These are phyloP conservation scores for Amanita rubescens DNA, from an alignment of 768 basidiomycete genomes.

Conservation along the genomic window DNA sequence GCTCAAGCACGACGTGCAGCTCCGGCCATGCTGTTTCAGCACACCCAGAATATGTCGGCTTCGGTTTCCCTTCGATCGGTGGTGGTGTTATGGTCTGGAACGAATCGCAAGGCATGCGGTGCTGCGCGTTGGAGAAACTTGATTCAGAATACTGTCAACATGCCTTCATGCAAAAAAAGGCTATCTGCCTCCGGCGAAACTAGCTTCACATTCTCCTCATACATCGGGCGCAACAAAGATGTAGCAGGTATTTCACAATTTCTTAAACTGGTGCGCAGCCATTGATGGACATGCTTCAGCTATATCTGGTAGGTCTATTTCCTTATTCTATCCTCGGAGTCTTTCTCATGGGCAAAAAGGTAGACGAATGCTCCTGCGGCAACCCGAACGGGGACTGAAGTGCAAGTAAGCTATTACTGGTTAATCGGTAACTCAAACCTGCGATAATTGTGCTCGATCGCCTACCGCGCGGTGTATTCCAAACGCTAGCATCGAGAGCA, in stretches of 20 bases:
- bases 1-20: constrained; percentile 50
- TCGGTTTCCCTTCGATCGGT: too few relatives aligned
- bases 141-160: too few relatives aligned
- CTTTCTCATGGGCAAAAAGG: constrained; percentile 46
- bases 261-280: constrained; percentile 37
- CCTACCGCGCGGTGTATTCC: too few relatives aligned
- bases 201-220: too few relatives aligned
- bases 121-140: too few relatives aligned
- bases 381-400: constrained; percentile 50
- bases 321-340: background rate
- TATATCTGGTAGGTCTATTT: constrained; percentile 55
- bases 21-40: constrained; percentile 47
- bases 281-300: constrained; percentile 17
- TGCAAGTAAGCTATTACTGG: constrained; percentile 56
- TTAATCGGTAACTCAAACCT: too few relatives aligned
- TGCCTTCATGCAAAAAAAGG: too few relatives aligned
- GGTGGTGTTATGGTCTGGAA: constrained; percentile 56
- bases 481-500: too few relatives aligned
- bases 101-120: constrained; percentile 41
- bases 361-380: constrained; percentile 42
- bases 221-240: too few relatives aligned
- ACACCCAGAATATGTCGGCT: constrained; percentile 41
- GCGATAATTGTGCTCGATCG: too few relatives aligned
- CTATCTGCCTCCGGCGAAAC: too few relatives aligned
- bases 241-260: too few relatives aligned